Conservation (phyloP, 2,329 filamentous ascomycete species). For the Cladosporium oxysporum region DNA sequence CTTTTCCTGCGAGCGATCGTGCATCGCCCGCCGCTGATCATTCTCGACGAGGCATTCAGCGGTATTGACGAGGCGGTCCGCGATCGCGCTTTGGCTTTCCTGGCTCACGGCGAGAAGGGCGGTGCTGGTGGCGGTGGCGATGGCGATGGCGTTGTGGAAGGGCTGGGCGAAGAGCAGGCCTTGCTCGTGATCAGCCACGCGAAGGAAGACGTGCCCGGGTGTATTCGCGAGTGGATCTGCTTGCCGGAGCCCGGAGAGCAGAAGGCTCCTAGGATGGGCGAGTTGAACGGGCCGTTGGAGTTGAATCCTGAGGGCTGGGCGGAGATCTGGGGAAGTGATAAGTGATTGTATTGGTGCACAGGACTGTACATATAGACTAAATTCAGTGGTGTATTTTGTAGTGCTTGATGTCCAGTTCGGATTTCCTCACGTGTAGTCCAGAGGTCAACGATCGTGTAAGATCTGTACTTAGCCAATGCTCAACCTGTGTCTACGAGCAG, state of each 20-base stretch:
- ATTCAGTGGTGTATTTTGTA: too few relatives aligned
- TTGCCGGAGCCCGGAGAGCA: slow-evolving; percentile 73
- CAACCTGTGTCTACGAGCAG: neutral
- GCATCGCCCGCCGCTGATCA: slow-evolving; percentile 49
- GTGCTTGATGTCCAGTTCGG: neutral
- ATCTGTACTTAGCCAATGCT: neutral
- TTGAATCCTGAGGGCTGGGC: slow-evolving; percentile 35
- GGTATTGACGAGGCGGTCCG: slow-evolving; percentile 61
- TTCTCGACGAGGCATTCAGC: slow-evolving; percentile 54
- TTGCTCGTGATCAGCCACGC: slow-evolving; percentile 91
- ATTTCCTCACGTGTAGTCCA: neutral
- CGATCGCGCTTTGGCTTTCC: slow-evolving; percentile 84
- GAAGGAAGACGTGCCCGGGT: slow-evolving; percentile 83
- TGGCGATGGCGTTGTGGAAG: slow-evolving; percentile 55
- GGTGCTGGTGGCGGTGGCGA: slow-evolving; percentile 41
- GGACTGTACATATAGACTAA: neutral
- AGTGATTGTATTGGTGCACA: neutral
- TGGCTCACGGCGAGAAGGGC: slow-evolving; percentile 53
- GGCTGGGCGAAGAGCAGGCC: slow-evolving; percentile 71
- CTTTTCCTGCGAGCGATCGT: slow-evolving; percentile 68
- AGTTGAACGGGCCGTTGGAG: slow-evolving; percentile 47
- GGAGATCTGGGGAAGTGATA: slow-evolving; percentile 33
- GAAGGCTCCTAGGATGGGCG: slow-evolving; percentile 63
- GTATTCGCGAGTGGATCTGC: slow-evolving; percentile 81
- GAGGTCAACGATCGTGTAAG: neutral